Evolutionary conservation across 371 early-diverging fungal genomes (phyloP).

Genomic region (Sporodiniella umbellata): DNA sequence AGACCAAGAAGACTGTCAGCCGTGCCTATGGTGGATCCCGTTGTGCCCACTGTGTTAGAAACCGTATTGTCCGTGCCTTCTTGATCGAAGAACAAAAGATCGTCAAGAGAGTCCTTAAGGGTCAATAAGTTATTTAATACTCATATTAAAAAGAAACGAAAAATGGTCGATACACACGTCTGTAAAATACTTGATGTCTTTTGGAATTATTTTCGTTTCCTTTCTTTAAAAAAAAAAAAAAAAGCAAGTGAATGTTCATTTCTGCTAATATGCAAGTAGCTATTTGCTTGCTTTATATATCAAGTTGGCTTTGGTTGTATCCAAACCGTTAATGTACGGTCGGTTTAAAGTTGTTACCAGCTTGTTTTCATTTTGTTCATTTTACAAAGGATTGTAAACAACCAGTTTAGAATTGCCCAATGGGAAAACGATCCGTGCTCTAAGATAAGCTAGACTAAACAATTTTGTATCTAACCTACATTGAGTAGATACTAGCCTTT

Average conservation of each 20-base stretch:
- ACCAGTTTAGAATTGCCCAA: conserved; percentile 30
- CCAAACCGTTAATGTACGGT: too few relatives aligned
- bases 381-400: conserved; percentile 48
- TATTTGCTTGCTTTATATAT: too few relatives aligned
- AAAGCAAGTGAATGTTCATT: too few relatives aligned
- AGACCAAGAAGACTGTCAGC: conserved; percentile 90
- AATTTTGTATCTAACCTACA: conserved; percentile 44
- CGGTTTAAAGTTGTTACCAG: too few relatives aligned
- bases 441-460: conserved; percentile 66
- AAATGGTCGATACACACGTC: too few relatives aligned
- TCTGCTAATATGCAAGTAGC: too few relatives aligned
- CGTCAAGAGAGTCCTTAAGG: conserved; percentile 96
- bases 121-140: conserved; percentile 23
- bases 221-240: too few relatives aligned
- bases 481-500: too few relatives aligned
- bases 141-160: neutral
- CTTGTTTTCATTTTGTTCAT: too few relatives aligned
- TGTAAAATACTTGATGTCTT: too few relatives aligned
- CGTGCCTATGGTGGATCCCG: conserved; percentile 98
- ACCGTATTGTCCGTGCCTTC: conserved; percentile 97
- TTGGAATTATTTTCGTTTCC: conserved; percentile 25
- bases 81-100: conserved; percentile 99
- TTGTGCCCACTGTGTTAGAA: conserved; percentile 91
- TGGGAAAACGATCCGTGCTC: conserved; percentile 53
- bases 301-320: too few relatives aligned